Base-by-base conservation (phyloP, 2,329 filamentous ascomycete species). In the Aspergillus sergii region DNA sequence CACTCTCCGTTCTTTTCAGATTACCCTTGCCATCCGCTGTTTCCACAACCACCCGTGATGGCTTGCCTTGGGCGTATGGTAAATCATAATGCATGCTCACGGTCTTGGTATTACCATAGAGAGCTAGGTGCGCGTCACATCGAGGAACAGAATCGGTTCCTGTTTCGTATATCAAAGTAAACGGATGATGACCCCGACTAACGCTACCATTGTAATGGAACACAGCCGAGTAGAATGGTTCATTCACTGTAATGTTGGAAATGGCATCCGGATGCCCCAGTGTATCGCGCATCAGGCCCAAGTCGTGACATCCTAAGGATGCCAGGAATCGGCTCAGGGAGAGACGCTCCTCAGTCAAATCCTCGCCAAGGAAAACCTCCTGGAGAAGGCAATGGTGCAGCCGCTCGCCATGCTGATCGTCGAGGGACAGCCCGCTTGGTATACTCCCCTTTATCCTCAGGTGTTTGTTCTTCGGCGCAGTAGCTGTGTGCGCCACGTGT, bases 21-120 rank as follows among this genome's bases (percentile, higher is more conserved):
- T 71, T 65, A 12, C 69, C 71, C n/a, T 70, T 60, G 53, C 65
- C 63, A 59, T 72, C 73, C 12, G 67, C 65, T 57, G 77, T 73
- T 50, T 79, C 73, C 11, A 80, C 72, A 10, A 73, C 67, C 59
- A 87, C 80, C 7, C 77, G 82, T 28, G 85, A 82, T 0, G 83
- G 82, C 1, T 87, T 72, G 0, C 82, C 85, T 66, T 86, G 86
- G n/a, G 87, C 78, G 61, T 84, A 87, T 0, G 86, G 87, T 0
- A 85, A 84, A 61, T 89, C 85, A 65, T 84, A 87, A 41, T 83
- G 70, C 12, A 89, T 78, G 1, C 76, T 79, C 0, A 89, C 82
- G 0, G 81, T 83, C 74, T 89, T 89, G 8, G 80, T 76, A 19
- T 78, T 71, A 0, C 82, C 82, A 65, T 86, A 89, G 0, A 89